phyloP scores from a whole-genome alignment of 1,284 basidiomycete species.

The Apiotrichum akiyoshidainum region DNA sequence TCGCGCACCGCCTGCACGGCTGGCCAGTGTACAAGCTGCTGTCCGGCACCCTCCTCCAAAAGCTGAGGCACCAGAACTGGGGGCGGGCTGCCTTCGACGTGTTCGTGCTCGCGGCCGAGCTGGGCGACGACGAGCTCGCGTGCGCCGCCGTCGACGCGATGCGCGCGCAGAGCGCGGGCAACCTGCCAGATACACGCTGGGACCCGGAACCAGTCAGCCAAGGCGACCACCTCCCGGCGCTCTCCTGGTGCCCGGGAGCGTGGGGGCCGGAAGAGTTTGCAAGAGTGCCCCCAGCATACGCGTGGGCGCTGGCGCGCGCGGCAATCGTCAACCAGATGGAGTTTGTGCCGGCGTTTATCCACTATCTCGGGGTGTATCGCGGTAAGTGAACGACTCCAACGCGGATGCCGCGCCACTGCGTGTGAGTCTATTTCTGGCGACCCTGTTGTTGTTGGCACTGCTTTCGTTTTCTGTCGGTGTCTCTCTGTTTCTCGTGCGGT shows the following conservation, averaged over 20 bases:
- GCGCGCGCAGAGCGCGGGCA: neutral
- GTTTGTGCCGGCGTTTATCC: too few relatives aligned
- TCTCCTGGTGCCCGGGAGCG: neutral
- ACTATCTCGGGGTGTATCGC: too few relatives aligned
- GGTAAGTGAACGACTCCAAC: too few relatives aligned
- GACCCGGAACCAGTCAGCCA: neutral
- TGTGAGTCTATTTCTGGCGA: too few relatives aligned
- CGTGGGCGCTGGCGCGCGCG: too few relatives aligned
- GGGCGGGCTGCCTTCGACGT: neutral
- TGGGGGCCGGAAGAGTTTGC: slow-evolving; percentile 2
- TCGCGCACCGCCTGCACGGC: neutral
- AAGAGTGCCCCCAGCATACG: too few relatives aligned
- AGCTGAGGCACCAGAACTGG: neutral
- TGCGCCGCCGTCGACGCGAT: neutral
- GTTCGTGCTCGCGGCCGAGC: slow-evolving; percentile 1
- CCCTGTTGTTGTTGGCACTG: too few relatives aligned
- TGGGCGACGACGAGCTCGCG: slow-evolving; percentile 9
- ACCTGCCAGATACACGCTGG: neutral
- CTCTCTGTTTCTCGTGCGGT: too few relatives aligned
- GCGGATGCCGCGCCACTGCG: too few relatives aligned
- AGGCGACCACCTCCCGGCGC: neutral
- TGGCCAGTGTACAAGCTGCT: neutral
- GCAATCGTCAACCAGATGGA: too few relatives aligned
- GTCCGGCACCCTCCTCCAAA: neutral
- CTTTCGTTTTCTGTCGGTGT: too few relatives aligned